Percentiles rank a stretch among this genome's conserved stretches.
Evolutionary conservation across 192 early-diverging fungal species (phyloP).

Genomic region (Thoreauomyces humboldtii): DNA sequence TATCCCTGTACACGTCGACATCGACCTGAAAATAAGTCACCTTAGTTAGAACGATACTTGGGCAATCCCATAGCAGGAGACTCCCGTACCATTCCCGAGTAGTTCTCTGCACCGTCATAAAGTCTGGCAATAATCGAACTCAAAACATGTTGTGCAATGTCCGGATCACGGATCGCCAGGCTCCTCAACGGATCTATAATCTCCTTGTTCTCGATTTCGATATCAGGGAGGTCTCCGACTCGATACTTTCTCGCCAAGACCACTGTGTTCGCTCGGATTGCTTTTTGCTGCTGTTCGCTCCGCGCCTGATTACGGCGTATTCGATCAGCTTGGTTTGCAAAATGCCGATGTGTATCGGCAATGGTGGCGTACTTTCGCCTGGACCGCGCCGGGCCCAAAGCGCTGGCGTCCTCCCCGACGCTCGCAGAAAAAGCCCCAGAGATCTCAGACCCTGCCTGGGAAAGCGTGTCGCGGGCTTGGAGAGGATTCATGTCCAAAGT

Average conservation of each 20-base stretch:
- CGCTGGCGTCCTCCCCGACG: background rate
- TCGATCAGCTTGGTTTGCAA: conserved; percentile 43
- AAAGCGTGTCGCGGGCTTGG: conserved; percentile 25
- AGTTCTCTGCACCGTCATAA: background rate
- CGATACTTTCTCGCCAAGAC: conserved; percentile 63
- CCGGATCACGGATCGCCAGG: conserved; percentile 56
- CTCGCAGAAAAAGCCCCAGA: background rate
- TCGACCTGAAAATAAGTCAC: too few relatives aligned
- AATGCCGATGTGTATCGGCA: conserved; percentile 17
- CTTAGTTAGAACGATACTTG: too few relatives aligned
- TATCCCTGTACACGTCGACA: conserved; percentile 6
- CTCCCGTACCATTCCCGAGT: background rate
- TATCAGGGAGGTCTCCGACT: conserved; percentile 75
- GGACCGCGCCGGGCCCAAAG: too few relatives aligned
- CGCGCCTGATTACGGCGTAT: conserved; percentile 31
- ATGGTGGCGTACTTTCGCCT: too few relatives aligned
- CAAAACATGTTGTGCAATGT: conserved; percentile 48
- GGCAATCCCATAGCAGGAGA: too few relatives aligned
- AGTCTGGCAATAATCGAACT: conserved; percentile 4
- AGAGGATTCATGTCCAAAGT: conserved; percentile 27
- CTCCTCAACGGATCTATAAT: conserved; percentile 64
- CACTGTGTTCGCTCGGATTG: conserved; percentile 51
- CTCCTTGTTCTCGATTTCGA: conserved; percentile 65
- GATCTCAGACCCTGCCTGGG: conserved; percentile 26
- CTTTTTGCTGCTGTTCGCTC: conserved; percentile 39